Evolutionary conservation across 2,329 filamentous ascomycete species (phyloP).

Genomic region (Aureobasidium mangrovei): DNA sequence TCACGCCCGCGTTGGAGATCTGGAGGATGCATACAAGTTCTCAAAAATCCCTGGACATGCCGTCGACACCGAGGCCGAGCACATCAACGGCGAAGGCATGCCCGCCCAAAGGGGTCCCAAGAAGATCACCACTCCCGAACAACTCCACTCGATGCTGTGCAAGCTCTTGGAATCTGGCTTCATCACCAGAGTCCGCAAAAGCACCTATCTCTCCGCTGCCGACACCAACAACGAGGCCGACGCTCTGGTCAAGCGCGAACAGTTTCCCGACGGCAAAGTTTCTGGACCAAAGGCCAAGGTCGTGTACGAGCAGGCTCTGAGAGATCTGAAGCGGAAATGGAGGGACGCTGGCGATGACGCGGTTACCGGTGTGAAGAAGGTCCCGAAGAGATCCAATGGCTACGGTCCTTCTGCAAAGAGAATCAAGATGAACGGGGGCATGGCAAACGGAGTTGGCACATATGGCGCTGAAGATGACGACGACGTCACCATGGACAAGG

Average conservation of each 20-base stretch:
- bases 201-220: constrained; percentile 45
- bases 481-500: constrained; percentile 34
- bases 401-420: constrained; percentile 23
- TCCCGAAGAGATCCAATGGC: constrained; percentile 19
- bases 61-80: constrained; percentile 19
- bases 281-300: constrained; percentile 59
- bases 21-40: constrained; percentile 55
- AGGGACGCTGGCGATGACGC: constrained; percentile 33
- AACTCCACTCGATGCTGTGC: constrained; percentile 37
- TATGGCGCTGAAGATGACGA: constrained; percentile 20
- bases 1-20: constrained; percentile 62
- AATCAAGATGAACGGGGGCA: constrained; percentile 25
- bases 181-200: constrained; percentile 51
- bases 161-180: constrained; percentile 55
- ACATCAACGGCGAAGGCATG: constrained; percentile 20
- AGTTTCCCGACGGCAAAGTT: constrained; percentile 43
- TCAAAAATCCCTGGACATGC: constrained; percentile 25
- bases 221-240: constrained; percentile 52
- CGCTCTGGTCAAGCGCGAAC: constrained; percentile 48
- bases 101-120: constrained; percentile 15
- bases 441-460: constrained; percentile 23
- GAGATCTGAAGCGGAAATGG: constrained; percentile 46
- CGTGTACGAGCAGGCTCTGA: constrained; percentile 51
- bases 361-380: constrained; percentile 20
- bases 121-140: constrained; percentile 30